A percentile compares a stretch with the other conserved stretches of the same genome.
Evolutionary conservation across 805 yeast genomes (phyloP).

Genomic region (Candida easanensis): DNA sequence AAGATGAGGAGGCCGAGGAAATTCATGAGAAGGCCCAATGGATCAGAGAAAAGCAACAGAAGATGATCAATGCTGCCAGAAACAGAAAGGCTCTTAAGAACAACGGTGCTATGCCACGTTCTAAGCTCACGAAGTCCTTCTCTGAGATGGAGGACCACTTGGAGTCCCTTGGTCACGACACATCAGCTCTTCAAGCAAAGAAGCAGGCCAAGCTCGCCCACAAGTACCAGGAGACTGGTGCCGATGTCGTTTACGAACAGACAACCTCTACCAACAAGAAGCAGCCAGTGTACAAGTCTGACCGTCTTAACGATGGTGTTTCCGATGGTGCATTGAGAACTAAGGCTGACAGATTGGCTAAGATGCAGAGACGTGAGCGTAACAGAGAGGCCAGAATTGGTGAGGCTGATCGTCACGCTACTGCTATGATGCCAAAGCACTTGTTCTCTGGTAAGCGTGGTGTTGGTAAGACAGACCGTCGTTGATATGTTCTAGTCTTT

Average conservation of each 20-base stretch:
- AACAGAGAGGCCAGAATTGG: constrained; percentile 90
- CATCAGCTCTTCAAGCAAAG: constrained; percentile 58
- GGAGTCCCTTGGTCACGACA: constrained; percentile 88
- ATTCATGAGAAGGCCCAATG: constrained; percentile 85
- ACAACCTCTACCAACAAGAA: constrained; percentile 25
- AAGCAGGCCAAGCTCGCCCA: constrained; percentile 37
- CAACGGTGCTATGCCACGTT: constrained; percentile 86
- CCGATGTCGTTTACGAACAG: constrained; percentile 47
- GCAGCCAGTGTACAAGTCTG: constrained; percentile 53
- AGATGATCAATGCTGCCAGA: constrained; percentile 86
- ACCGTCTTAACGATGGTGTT: constrained; percentile 85
- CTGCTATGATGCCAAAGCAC: constrained; percentile 88
- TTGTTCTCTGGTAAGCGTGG: constrained; percentile 96
- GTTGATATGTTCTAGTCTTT: too few relatives aligned
- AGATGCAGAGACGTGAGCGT: constrained; percentile 90
- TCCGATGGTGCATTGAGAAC: constrained; percentile 75
- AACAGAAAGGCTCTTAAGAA: constrained; percentile 83
- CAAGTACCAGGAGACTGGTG: constrained; percentile 57
- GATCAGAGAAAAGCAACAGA: constrained; percentile 94
- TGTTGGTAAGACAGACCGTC: constrained; percentile 86
- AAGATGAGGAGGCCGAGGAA: constrained; percentile 65
- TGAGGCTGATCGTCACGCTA: constrained; percentile 91
- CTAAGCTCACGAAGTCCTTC: constrained; percentile 73
- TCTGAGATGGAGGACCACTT: constrained; percentile 84
- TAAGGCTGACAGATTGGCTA: constrained; percentile 83